These are phyloP conservation scores for Colletotrichum tropicicola DNA, from an alignment of 2,329 filamentous ascomycete species.

Conservation along the genomic window DNA sequence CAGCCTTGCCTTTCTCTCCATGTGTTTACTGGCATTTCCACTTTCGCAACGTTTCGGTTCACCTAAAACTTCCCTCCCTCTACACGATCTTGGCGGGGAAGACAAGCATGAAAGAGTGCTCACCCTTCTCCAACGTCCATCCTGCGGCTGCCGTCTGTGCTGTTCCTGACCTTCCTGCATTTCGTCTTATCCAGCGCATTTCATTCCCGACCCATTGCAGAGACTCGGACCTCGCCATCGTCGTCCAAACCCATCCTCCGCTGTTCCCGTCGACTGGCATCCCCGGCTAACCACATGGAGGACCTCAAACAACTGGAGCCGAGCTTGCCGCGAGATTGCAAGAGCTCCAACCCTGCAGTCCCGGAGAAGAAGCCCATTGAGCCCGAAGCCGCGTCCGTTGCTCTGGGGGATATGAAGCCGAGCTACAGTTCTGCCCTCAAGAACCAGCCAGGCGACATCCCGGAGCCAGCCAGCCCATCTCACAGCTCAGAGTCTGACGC, in stretches of 20 bases:
- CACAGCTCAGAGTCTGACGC: neutral
- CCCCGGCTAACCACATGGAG: conserved; percentile 26
- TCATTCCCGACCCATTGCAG: too few relatives aligned
- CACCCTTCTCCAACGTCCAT: too few relatives aligned
- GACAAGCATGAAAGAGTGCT: too few relatives aligned
- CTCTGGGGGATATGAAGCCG: neutral
- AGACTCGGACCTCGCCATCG: neutral
- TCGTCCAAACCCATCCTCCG: conserved; percentile 12
- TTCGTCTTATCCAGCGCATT: too few relatives aligned
- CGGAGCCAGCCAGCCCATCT: neutral
- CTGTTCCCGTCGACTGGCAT: neutral
- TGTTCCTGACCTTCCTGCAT: too few relatives aligned
- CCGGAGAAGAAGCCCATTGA: conserved; percentile 1
- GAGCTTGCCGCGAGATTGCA: neutral
- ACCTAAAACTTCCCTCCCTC: too few relatives aligned
- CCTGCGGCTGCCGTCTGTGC: too few relatives aligned
- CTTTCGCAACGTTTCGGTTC: too few relatives aligned
- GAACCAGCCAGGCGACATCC: neutral
- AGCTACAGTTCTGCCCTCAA: neutral
- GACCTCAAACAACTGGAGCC: conserved; percentile 11
- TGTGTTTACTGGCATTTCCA: too few relatives aligned
- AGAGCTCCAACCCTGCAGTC: neutral
- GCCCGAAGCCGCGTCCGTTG: neutral
- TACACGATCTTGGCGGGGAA: too few relatives aligned
- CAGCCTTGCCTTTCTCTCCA: too few relatives aligned